phyloP scores from a whole-genome alignment of 2,329 filamentous ascomycete genomes.

The Didymella arachidicola region DNA sequence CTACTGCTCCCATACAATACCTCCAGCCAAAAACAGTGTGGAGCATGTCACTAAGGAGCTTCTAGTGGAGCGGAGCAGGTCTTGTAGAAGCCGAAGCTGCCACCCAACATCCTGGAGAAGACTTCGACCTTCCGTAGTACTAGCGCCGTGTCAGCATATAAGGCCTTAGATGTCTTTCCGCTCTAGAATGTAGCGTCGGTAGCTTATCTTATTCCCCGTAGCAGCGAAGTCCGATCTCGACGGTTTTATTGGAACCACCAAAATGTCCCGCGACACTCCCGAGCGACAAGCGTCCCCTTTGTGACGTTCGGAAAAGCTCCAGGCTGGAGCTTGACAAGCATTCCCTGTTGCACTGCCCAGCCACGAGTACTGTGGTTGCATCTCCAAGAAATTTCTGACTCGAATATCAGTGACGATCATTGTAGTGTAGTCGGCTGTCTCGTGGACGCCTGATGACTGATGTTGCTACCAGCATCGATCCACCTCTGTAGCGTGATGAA shows the following conservation, averaged over 20 bases:
- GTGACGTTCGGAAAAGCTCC: background rate
- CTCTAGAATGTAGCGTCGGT: background rate
- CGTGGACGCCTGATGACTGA: background rate
- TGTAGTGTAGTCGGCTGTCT: background rate
- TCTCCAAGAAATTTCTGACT: background rate
- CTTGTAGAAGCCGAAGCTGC: background rate
- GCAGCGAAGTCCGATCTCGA: background rate
- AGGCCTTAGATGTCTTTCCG: background rate
- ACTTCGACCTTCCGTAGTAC: background rate
- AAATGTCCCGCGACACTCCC: constrained; percentile 3
- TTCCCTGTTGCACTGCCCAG: background rate
- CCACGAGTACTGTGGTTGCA: background rate
- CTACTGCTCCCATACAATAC: background rate
- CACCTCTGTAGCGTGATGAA: background rate
- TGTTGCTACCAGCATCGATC: background rate
- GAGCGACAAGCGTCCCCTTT: constrained; percentile 12
- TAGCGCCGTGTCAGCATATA: background rate
- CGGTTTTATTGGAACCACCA: background rate
- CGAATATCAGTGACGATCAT: background rate
- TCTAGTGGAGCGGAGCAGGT: constrained; percentile 9
- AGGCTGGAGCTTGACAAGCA: background rate
- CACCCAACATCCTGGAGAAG: background rate
- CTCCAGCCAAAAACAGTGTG: background rate
- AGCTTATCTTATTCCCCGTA: background rate
- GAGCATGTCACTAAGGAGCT: background rate